Percentiles rank a stretch among this genome's conserved stretches.
Conservation (phyloP, 495 filamentous ascomycete genomes). For the Penicillium cosmopolitanum region DNA sequence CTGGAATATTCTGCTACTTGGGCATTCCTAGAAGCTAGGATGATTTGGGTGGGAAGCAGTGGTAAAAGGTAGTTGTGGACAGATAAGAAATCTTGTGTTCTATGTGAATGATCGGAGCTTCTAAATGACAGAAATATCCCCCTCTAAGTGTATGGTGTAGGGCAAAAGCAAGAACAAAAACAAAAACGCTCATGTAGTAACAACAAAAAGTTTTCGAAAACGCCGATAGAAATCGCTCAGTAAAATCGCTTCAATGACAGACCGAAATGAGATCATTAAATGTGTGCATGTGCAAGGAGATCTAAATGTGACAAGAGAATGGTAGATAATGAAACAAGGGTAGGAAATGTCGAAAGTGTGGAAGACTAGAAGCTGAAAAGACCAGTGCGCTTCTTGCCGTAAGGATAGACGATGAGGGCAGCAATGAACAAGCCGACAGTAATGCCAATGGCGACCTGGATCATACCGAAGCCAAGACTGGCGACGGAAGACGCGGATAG, state of each 20-base stretch:
- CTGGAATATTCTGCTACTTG: neutral
- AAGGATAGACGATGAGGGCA: slow-evolving; percentile 83
- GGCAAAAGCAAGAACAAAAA: neutral
- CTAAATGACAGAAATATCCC: slow-evolving; percentile 5
- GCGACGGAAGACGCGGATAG: slow-evolving; percentile 59
- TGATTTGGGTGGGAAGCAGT: no score
- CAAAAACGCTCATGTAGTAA: neutral
- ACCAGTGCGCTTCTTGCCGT: slow-evolving; percentile 84
- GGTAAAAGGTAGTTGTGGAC: neutral
- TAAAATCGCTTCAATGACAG: slow-evolving; percentile 1
- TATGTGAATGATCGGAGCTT: slow-evolving; percentile 2
- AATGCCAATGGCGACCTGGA: slow-evolving; percentile 91
- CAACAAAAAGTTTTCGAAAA: neutral
- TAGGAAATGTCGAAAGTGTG: slow-evolving; percentile 2
- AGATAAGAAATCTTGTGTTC: neutral
- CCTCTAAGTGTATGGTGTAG: slow-evolving; percentile 5
- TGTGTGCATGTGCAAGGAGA: neutral
- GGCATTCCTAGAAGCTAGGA: no score
- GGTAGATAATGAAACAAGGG: neutral
- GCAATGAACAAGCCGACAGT: slow-evolving; percentile 87
- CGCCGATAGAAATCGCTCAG: slow-evolving; percentile 7
- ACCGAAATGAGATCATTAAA: slow-evolving; percentile 1
- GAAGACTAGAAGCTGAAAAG: slow-evolving; percentile 76
- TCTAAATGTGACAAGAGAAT: neutral
- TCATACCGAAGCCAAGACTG: slow-evolving; percentile 82